Evolutionary conservation across 495 filamentous ascomycete species (phyloP).

Genomic region (Penicillium paxilli): DNA sequence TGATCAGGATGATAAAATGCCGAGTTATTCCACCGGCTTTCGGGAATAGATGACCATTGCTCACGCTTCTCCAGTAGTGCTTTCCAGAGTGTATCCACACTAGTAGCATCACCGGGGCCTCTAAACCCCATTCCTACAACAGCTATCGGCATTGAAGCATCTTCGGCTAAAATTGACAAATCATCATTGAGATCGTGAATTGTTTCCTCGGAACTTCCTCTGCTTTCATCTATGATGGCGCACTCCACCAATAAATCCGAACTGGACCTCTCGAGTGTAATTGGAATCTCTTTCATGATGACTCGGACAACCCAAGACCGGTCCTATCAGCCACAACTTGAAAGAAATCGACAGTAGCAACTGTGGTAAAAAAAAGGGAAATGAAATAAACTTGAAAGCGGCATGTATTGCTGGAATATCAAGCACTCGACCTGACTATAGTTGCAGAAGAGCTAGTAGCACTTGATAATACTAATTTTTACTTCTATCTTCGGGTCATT

Average conservation of each 20-base stretch:
- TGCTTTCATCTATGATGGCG: neutral
- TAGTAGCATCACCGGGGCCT: slow-evolving; percentile 54
- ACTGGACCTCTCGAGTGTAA: neutral
- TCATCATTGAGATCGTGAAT: neutral
- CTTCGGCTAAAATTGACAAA: slow-evolving; percentile 6
- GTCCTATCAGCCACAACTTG: too few relatives aligned
- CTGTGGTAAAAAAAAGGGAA: neutral
- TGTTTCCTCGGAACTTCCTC: too few relatives aligned
- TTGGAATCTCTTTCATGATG: slow-evolving; percentile 6
- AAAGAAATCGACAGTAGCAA: too few relatives aligned
- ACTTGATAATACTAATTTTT: too few relatives aligned
- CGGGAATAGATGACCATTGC: slow-evolving; percentile 51
- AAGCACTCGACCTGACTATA: neutral
- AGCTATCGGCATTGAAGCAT: slow-evolving; percentile 52
- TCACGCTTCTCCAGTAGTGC: slow-evolving; percentile 51
- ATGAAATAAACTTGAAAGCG: neutral
- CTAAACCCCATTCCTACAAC: slow-evolving; percentile 63
- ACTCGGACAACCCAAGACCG: neutral
- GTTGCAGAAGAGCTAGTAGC: neutral
- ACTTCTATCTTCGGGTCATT: neutral
- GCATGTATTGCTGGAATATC: neutral
- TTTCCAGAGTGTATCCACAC: slow-evolving; percentile 55
- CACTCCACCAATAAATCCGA: neutral
- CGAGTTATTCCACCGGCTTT: slow-evolving; percentile 49
- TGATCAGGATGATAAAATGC: slow-evolving; percentile 58